Evolutionary conservation across 2,329 filamentous ascomycete genomes (phyloP).

Genomic region (Aspergillus sp.): DNA sequence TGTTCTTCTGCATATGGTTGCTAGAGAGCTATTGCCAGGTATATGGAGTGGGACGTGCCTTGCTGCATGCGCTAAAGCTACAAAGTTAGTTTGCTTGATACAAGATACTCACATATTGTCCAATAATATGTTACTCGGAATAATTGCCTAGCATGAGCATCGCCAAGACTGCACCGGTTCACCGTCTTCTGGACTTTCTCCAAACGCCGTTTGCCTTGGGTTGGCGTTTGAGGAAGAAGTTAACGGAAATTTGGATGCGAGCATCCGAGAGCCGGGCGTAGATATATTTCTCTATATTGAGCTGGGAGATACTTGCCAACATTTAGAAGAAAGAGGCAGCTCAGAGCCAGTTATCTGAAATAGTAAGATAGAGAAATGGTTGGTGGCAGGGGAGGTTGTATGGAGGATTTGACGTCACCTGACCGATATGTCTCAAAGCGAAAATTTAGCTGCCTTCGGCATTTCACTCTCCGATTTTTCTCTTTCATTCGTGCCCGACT

Average conservation of each 20-base stretch:
- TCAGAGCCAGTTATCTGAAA: too few relatives aligned
- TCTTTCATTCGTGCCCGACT: too few relatives aligned
- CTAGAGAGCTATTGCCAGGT: constrained; percentile 10
- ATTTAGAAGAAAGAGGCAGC: too few relatives aligned
- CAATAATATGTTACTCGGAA: not conserved
- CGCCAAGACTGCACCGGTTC: constrained; percentile 3
- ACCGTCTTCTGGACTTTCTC: constrained; percentile 4
- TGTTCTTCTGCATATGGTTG: constrained; percentile 12
- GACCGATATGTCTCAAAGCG: too few relatives aligned
- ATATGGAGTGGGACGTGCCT: not conserved
- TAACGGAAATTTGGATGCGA: not conserved
- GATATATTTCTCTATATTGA: too few relatives aligned
- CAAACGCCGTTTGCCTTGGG: constrained; percentile 11
- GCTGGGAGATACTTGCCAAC: too few relatives aligned
- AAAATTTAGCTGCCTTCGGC: too few relatives aligned
- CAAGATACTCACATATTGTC: not conserved
- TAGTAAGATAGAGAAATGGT: too few relatives aligned
- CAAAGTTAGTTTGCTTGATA: not conserved
- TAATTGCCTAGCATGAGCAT: not conserved
- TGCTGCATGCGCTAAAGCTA: constrained; percentile 2
- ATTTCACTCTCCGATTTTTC: too few relatives aligned
- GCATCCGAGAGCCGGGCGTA: not conserved
- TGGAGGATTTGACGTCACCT: too few relatives aligned
- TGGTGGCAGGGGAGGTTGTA: too few relatives aligned
- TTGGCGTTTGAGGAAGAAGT: constrained; percentile 13